A percentile compares a stretch with the other conserved stretches of the same genome.
Conservation (phyloP, 352 stramenopile genomes). For the Phytophthora cryptogea region DNA sequence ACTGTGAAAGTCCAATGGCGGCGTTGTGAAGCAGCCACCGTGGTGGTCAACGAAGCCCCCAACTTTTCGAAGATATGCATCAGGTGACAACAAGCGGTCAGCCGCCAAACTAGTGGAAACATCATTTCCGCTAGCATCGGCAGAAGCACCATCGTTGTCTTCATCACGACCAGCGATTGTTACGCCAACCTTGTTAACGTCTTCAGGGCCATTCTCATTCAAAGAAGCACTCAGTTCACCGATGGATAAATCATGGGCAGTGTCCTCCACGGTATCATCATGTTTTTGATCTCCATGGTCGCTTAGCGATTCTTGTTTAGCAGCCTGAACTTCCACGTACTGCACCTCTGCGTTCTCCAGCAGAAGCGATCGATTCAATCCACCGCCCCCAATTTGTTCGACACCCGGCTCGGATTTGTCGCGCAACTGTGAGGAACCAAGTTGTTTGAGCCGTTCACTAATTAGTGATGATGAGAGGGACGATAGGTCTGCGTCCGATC, state of each 20-base stretch:
- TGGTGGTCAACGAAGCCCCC: constrained; percentile 55
- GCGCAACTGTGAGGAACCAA: constrained; percentile 1
- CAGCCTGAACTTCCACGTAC: constrained; percentile 3
- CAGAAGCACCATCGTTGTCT: constrained; percentile 18
- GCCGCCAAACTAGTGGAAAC: background rate
- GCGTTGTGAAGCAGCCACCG: constrained; percentile 52
- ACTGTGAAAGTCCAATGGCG: constrained; percentile 59
- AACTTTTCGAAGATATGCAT: constrained; percentile 52
- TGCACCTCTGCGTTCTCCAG: background rate
- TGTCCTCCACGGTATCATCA: constrained; percentile 1
- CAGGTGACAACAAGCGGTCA: constrained; percentile 47
- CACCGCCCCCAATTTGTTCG: constrained; percentile 2
- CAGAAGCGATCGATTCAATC: constrained; percentile 9
- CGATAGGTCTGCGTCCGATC: constrained; percentile 56
- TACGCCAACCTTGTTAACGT: background rate
- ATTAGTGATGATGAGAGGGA: constrained; percentile 68
- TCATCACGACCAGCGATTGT: constrained; percentile 10
- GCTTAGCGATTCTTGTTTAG: constrained; percentile 4
- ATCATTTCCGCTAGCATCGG: constrained; percentile 18
- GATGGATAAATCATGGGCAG: constrained; percentile 22
- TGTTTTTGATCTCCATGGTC: constrained; percentile 3
- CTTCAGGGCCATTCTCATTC: constrained; percentile 2
- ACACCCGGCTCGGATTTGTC: background rate
- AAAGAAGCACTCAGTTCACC: constrained; percentile 18
- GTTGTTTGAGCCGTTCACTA: constrained; percentile 22